phyloP scores from a whole-genome alignment of 179 eudicot species.

The Sideroxylon spinosum region DNA sequence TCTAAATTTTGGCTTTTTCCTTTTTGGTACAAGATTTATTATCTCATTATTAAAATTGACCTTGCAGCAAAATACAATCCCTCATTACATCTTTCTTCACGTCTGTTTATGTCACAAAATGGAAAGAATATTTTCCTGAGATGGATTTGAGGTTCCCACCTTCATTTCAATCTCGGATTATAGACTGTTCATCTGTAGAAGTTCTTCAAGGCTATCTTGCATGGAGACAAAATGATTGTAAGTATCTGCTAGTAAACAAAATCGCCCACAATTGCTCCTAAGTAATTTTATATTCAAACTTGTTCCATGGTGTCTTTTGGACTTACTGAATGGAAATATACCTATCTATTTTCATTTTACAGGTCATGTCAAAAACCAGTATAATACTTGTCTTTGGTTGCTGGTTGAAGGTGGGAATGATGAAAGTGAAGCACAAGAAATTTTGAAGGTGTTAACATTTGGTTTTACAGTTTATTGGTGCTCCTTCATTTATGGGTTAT shows the following conservation, averaged over 20 bases:
- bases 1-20: not conserved
- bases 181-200: conserved; percentile 68
- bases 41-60: conserved; percentile 12
- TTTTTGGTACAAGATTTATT: conserved; percentile 2
- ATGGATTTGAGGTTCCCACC: conserved; percentile 56
- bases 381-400: conserved; percentile 73
- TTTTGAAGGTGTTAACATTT: conserved; percentile 49
- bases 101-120: conserved; percentile 34
- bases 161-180: conserved; percentile 57
- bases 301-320: not conserved
- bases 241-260: conserved; percentile 22
- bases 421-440: conserved; percentile 57
- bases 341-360: conserved; percentile 12
- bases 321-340: not conserved
- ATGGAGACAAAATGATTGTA: conserved; percentile 87
- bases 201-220: conserved; percentile 78
- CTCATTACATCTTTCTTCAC: conserved; percentile 59
- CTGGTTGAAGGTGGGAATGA: conserved; percentile 54
- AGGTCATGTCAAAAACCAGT: conserved; percentile 69
- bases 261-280: not conserved
- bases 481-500: not conserved
- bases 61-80: conserved; percentile 83
- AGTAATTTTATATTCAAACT: not conserved
- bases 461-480: not conserved
- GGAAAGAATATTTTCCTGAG: conserved; percentile 49